Evolutionary conservation across 2,329 filamentous ascomycete genomes (phyloP).

Genomic region (Xylariaceae sp.): DNA sequence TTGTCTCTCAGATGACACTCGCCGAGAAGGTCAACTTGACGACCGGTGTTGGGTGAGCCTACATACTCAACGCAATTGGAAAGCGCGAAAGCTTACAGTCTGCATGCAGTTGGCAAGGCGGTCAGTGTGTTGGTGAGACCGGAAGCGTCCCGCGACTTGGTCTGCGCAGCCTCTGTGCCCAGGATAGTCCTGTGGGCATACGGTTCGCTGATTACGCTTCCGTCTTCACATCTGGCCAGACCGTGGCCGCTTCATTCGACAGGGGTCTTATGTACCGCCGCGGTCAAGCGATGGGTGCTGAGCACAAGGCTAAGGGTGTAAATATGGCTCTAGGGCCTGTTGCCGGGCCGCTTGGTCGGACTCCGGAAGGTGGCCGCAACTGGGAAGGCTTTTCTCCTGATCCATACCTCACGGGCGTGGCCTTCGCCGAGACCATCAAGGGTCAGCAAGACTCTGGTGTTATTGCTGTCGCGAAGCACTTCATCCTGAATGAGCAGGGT

Average conservation of each 20-base stretch:
- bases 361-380: slow-evolving; percentile 62
- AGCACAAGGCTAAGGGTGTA: slow-evolving; percentile 67
- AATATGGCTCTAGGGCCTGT: slow-evolving; percentile 71
- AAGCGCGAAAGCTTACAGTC: slow-evolving; percentile 1
- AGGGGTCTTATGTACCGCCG: slow-evolving; percentile 64
- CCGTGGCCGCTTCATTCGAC: slow-evolving; percentile 79
- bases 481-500: slow-evolving; percentile 62
- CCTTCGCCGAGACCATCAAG: slow-evolving; percentile 67
- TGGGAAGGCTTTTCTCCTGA: slow-evolving; percentile 71
- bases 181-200: slow-evolving; percentile 78
- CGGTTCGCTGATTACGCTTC: slow-evolving; percentile 74
- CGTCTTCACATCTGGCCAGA: slow-evolving; percentile 71
- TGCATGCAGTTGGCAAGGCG: slow-evolving; percentile 55
- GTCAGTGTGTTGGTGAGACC: slow-evolving; percentile 71
- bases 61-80: background rate
- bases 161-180: slow-evolving; percentile 71
- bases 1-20: slow-evolving; percentile 78
- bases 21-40: slow-evolving; percentile 92
- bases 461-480: slow-evolving; percentile 74
- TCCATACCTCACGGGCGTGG: slow-evolving; percentile 66
- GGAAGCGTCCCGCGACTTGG: slow-evolving; percentile 66
- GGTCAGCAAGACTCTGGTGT: slow-evolving; percentile 77
- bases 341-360: slow-evolving; percentile 64
- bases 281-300: slow-evolving; percentile 65
- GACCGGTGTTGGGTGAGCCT: slow-evolving; percentile 75